Conservation (phyloP, 805 yeast species). For the Saitoella complicata region DNA sequence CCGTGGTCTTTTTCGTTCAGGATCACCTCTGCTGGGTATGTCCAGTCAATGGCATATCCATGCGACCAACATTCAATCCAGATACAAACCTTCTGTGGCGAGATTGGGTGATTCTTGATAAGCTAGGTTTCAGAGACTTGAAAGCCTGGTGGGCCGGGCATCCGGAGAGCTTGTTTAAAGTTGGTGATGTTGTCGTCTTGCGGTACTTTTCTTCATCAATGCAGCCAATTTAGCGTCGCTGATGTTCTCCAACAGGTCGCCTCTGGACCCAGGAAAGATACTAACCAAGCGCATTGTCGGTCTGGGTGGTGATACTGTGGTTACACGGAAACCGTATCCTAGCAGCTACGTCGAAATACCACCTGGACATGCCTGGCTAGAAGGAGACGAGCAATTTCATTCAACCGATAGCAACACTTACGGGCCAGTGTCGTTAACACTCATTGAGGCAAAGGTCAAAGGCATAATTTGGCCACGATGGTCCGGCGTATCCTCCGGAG, state of each 20-base stretch:
- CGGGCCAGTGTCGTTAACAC: slow-evolving; percentile 1
- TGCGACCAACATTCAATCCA: slow-evolving; percentile 2
- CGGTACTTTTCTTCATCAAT: too few species aligned
- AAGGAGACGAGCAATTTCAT: slow-evolving; percentile 4
- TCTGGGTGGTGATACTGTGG: neutral
- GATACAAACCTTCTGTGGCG: neutral
- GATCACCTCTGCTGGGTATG: neutral
- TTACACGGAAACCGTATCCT: neutral
- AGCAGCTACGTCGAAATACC: neutral
- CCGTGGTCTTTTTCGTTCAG: neutral
- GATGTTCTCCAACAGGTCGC: neutral
- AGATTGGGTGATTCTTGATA: neutral
- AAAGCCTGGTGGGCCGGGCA: too few species aligned
- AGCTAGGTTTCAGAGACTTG: too few species aligned
- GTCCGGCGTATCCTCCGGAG: too few species aligned
- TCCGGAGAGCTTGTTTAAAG: neutral
- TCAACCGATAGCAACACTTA: slow-evolving; percentile 1
- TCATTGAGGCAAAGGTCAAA: neutral
- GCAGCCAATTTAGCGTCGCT: neutral
- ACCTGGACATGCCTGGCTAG: slow-evolving; percentile 1
- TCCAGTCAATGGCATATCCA: slow-evolving; percentile 1
- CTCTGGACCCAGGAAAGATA: neutral
- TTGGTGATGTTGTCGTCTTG: slow-evolving; percentile 1
- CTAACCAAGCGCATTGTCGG: slow-evolving; percentile 1
- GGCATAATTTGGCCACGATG: neutral